Evolutionary conservation across 768 basidiomycete genomes (phyloP).

Genomic region (Leucocoprinus sp.): DNA sequence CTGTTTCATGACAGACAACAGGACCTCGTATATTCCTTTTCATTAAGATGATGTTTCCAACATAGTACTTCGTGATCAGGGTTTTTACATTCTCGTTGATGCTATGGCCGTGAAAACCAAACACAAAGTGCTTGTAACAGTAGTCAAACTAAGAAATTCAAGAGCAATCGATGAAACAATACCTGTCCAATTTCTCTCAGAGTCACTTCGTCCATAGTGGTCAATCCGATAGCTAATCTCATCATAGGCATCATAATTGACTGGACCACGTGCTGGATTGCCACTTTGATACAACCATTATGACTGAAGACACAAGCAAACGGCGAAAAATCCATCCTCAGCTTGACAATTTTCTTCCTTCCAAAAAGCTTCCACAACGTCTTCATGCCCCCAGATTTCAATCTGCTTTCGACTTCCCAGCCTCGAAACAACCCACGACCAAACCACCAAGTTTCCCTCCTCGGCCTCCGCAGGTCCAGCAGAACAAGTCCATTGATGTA

Average conservation of each 20-base stretch:
- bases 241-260: background rate
- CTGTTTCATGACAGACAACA: background rate
- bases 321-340: background rate
- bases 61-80: slow-evolving; percentile 53
- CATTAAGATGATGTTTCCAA: slow-evolving; percentile 65
- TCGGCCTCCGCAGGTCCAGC: background rate
- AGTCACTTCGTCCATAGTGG: slow-evolving; percentile 25
- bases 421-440: background rate
- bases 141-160: background rate
- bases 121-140: slow-evolving; percentile 53
- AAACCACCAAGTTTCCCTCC: background rate
- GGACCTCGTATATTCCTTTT: slow-evolving; percentile 55
- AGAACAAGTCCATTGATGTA: background rate
- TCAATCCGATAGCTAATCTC: too few relatives aligned
- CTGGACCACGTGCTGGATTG: background rate
- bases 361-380: background rate
- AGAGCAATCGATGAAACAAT: background rate
- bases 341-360: background rate
- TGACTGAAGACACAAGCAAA: slow-evolving; percentile 4
- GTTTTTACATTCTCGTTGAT: slow-evolving; percentile 42
- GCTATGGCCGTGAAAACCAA: slow-evolving; percentile 58
- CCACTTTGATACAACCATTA: background rate
- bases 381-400: slow-evolving; percentile 2
- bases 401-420: background rate
- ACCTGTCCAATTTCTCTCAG: slow-evolving; percentile 29